These are phyloP conservation scores for Polyporus arcularius DNA, from an alignment of 768 basidiomycete genomes.

Conservation along the genomic window DNA sequence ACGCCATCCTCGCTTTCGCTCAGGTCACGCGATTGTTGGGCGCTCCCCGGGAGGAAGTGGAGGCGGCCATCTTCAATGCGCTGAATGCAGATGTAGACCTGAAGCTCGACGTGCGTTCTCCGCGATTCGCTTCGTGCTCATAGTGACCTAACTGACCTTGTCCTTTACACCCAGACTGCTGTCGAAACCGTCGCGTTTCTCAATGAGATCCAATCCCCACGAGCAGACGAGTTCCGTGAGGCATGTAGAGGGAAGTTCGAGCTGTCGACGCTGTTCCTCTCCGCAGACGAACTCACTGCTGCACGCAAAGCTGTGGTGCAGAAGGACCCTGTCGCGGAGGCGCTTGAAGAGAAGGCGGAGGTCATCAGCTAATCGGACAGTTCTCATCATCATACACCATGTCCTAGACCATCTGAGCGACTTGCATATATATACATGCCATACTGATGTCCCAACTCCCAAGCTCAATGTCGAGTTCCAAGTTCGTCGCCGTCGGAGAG, in stretches of 20 bases:
- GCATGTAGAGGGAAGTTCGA: conserved; percentile 55
- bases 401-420: background rate
- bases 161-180: conserved; percentile 46
- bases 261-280: conserved; percentile 69
- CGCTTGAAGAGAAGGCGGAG: conserved; percentile 15
- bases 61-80: conserved; percentile 53
- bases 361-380: conserved; percentile 13
- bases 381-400: background rate
- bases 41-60: conserved; percentile 58
- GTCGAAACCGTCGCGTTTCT: conserved; percentile 51
- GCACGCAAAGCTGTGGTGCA: conserved; percentile 29
- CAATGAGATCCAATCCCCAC: conserved; percentile 47
- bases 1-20: conserved; percentile 65
- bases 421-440: background rate
- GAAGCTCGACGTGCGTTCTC: conserved; percentile 46
- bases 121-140: background rate
- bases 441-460: background rate
- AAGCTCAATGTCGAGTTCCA: no score
- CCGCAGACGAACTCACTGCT: conserved; percentile 47
- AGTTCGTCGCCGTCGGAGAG: no score
- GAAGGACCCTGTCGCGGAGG: background rate
- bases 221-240: conserved; percentile 61
- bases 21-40: conserved; percentile 51
- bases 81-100: conserved; percentile 46
- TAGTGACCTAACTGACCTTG: background rate